A percentile compares a stretch with the other conserved stretches of the same genome.
These are phyloP conservation scores for Yarrowia sp. DNA, from an alignment of 805 yeast genomes.

Conservation along the genomic window DNA sequence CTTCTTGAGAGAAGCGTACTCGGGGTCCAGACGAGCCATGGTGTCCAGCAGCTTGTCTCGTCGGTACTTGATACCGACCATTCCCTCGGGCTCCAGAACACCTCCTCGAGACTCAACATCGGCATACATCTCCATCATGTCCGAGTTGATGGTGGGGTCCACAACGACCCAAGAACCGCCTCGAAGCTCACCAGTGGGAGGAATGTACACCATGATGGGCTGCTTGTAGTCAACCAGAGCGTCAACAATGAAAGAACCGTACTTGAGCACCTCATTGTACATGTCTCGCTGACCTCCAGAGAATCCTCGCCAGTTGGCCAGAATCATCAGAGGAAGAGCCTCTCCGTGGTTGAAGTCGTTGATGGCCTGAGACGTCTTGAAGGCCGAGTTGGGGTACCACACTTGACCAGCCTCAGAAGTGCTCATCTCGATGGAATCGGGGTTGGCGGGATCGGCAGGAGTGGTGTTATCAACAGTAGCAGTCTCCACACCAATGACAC, in stretches of 20 bases:
- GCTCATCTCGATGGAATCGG: constrained; percentile 82
- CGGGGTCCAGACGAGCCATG: constrained; percentile 83
- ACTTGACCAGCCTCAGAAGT: constrained; percentile 98
- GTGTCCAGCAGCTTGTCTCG: constrained; percentile 87
- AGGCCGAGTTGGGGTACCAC: constrained; percentile 99
- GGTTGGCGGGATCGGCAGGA: constrained; percentile 99
- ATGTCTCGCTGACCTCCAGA: constrained; percentile 99
- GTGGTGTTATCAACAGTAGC: constrained; percentile 80
- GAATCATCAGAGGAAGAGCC: constrained; percentile 92
- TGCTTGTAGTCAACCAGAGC: constrained; percentile 94
- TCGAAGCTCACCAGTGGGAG: constrained; percentile 97
- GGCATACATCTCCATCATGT: constrained; percentile 99
- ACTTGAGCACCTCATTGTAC: constrained; percentile 97
- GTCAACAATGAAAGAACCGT: constrained; percentile 95
- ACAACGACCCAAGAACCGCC: constrained; percentile 99
- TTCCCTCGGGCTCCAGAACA: constrained; percentile 98
- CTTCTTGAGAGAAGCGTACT: constrained; percentile 62
- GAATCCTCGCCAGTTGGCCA: constrained; percentile 99
- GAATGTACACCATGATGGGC: constrained; percentile 95
- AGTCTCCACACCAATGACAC: constrained; percentile 96
- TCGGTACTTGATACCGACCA: constrained; percentile 98
- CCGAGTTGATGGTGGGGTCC: constrained; percentile 94
- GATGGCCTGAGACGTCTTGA: constrained; percentile 98
- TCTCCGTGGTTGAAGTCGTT: constrained; percentile 98
- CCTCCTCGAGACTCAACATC: constrained; percentile 95